Evolutionary conservation across 129 eudicot genomes (phyloP).

Genomic region (Escallonia herrerae): DNA sequence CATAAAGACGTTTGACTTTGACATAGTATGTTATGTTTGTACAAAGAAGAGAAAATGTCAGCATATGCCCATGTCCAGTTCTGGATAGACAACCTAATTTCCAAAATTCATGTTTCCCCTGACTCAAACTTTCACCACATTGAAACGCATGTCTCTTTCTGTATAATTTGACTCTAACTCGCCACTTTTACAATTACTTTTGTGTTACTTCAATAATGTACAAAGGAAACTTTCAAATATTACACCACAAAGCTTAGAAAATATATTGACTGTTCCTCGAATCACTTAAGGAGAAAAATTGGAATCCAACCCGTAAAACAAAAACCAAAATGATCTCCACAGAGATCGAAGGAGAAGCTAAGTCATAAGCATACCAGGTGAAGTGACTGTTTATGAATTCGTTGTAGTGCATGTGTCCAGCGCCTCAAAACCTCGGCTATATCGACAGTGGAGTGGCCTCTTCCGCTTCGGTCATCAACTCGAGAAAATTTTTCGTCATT

Average conservation of each 20-base stretch:
- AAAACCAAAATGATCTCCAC: not conserved
- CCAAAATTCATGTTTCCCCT: too few species aligned
- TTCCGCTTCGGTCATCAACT: slow-evolving; percentile 65
- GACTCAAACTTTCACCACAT: too few species aligned
- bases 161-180: not conserved
- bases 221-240: too few species aligned
- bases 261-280: too few species aligned
- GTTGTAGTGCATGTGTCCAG: slow-evolving; percentile 99
- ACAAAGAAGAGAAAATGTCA: too few species aligned
- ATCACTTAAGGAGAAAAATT: not conserved
- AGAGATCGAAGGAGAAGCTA: not conserved
- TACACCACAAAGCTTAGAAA: too few species aligned
- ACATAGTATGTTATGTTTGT: too few species aligned
- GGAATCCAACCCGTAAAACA: not conserved
- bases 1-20: too few species aligned
- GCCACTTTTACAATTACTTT: not conserved
- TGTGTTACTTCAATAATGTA: too few species aligned
- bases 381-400: slow-evolving; percentile 94
- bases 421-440: slow-evolving; percentile 92
- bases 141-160: too few species aligned
- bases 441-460: slow-evolving; percentile 94
- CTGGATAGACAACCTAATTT: too few species aligned
- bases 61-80: too few species aligned
- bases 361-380: slow-evolving; percentile 42
- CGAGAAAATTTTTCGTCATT: slow-evolving; percentile 51